These are phyloP conservation scores for Fusarium sp. DNA, from an alignment of 2,329 filamentous ascomycete genomes.

Conservation along the genomic window DNA sequence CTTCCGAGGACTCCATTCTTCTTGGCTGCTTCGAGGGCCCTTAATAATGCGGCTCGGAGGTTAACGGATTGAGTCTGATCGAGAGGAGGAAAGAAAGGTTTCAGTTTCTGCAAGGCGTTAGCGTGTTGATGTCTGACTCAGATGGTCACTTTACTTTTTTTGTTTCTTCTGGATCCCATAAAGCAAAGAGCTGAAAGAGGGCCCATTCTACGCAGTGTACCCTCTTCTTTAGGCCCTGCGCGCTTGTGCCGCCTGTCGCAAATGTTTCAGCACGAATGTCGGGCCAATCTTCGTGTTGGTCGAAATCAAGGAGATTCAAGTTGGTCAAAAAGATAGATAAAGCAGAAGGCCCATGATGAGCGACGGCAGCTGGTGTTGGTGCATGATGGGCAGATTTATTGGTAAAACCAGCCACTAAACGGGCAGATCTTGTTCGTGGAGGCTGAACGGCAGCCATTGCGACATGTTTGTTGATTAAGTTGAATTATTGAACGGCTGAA, in stretches of 20 bases:
- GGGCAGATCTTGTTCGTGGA: constrained; percentile 46
- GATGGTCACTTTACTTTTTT: constrained; percentile 67
- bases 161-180: constrained; percentile 85
- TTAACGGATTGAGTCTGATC: constrained; percentile 93
- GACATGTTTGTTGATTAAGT: constrained; percentile 33
- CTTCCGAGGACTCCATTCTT: constrained; percentile 85
- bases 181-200: constrained; percentile 84
- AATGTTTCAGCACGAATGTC: constrained; percentile 78
- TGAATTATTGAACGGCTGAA: neutral
- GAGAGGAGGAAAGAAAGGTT: constrained; percentile 89
- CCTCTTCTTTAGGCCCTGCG: constrained; percentile 83
- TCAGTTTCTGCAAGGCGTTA: constrained; percentile 75
- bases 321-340: constrained; percentile 77
- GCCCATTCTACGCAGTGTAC: constrained; percentile 90
- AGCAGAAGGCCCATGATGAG: constrained; percentile 43
- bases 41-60: constrained; percentile 84
- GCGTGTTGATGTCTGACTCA: neutral
- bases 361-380: constrained; percentile 8
- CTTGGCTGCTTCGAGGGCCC: constrained; percentile 85
- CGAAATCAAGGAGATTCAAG: constrained; percentile 83
- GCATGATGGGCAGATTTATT: constrained; percentile 37
- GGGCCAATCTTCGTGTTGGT: constrained; percentile 83
- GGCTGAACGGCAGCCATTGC: constrained; percentile 45
- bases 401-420: constrained; percentile 45
- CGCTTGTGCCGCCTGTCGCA: constrained; percentile 68